Evolutionary conservation across 495 filamentous ascomycete genomes (phyloP).

Genomic region (Hapsidospora chrysogenum): DNA sequence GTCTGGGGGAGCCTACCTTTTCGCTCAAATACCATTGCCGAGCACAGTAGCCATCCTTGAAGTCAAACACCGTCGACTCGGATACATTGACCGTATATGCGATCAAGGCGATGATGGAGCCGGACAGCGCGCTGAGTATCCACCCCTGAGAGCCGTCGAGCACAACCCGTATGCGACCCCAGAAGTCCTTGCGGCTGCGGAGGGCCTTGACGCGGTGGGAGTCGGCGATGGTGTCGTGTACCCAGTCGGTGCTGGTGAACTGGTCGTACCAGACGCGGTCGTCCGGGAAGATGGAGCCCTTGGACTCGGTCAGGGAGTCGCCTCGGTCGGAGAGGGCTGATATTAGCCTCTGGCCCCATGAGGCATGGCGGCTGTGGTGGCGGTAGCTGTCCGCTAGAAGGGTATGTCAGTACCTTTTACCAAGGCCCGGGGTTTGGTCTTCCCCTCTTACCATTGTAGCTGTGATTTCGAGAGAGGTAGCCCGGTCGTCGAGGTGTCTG

Average conservation of each 20-base stretch:
- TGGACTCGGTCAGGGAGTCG: slow-evolving; percentile 38
- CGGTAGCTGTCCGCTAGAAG: slow-evolving; percentile 13
- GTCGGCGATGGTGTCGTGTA: slow-evolving; percentile 93
- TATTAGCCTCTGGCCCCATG: slow-evolving; percentile 37
- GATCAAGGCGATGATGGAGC: slow-evolving; percentile 67
- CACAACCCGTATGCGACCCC: slow-evolving; percentile 56
- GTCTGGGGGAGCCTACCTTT: slow-evolving; percentile 22
- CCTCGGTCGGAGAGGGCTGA: slow-evolving; percentile 27
- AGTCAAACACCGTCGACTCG: slow-evolving; percentile 71
- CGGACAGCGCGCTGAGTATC: slow-evolving; percentile 84
- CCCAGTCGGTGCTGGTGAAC: slow-evolving; percentile 97
- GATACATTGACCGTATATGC: slow-evolving; percentile 83
- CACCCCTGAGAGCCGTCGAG: slow-evolving; percentile 89
- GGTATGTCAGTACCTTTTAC: slow-evolving; percentile 3
- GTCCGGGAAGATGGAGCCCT: slow-evolving; percentile 46
- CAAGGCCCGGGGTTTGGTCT: neutral
- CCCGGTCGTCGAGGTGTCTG: slow-evolving; percentile 20
- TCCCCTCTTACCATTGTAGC: slow-evolving; percentile 21
- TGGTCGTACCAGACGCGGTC: slow-evolving; percentile 98
- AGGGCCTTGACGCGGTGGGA: slow-evolving; percentile 74
- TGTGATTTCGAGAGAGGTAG: slow-evolving; percentile 28
- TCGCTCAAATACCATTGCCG: slow-evolving; percentile 54
- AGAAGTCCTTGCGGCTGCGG: slow-evolving; percentile 64
- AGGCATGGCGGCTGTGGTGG: slow-evolving; percentile 51
- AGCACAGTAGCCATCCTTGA: slow-evolving; percentile 78